Percentiles rank a stretch among this genome's conserved stretches.
These are phyloP conservation scores for Periconia macrospinosa DNA, from an alignment of 2,329 filamentous ascomycete genomes.

Conservation along the genomic window DNA sequence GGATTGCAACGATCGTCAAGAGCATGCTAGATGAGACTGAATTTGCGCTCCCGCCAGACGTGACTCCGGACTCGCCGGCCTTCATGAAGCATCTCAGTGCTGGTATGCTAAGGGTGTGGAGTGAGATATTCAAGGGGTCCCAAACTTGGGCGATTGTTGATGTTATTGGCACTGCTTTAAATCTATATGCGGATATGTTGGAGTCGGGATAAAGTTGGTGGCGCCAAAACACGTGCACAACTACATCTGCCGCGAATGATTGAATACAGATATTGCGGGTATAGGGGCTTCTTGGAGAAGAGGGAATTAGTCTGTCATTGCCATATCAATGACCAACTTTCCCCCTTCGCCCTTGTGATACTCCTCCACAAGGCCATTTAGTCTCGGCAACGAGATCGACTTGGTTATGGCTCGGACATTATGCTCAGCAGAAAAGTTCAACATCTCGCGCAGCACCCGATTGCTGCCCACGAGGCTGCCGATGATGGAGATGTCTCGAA, in stretches of 20 bases:
- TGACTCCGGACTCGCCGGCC: constrained; percentile 35
- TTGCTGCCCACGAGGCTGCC: constrained; percentile 50
- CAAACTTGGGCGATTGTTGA: constrained; percentile 50
- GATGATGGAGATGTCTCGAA: constrained; percentile 47
- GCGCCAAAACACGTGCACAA: too few species aligned
- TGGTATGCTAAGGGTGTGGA: constrained; percentile 47
- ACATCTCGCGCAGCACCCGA: constrained; percentile 43
- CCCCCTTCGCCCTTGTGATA: constrained; percentile 50
- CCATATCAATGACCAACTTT: constrained; percentile 50
- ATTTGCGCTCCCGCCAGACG: constrained; percentile 30
- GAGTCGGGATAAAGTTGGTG: constrained; percentile 34
- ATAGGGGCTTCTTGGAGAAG: too few species aligned
- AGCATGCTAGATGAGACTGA: constrained; percentile 48
- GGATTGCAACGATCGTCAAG: constrained; percentile 41
- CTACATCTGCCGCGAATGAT: too few species aligned
- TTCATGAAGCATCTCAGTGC: constrained; percentile 42
- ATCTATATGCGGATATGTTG: constrained; percentile 46
- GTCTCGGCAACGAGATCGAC: constrained; percentile 35
- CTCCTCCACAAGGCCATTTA: constrained; percentile 49
- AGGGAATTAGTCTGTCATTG: constrained; percentile 15
- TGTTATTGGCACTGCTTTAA: constrained; percentile 45
- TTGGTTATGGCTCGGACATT: constrained; percentile 39
- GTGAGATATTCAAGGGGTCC: constrained; percentile 46
- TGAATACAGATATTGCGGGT: too few species aligned
- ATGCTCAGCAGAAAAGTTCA: constrained; percentile 43